Percentiles rank a stretch among this genome's conserved stretches.
Conservation (phyloP, 2,329 filamentous ascomycete genomes). For the Colletotrichum neosansevieriae region DNA sequence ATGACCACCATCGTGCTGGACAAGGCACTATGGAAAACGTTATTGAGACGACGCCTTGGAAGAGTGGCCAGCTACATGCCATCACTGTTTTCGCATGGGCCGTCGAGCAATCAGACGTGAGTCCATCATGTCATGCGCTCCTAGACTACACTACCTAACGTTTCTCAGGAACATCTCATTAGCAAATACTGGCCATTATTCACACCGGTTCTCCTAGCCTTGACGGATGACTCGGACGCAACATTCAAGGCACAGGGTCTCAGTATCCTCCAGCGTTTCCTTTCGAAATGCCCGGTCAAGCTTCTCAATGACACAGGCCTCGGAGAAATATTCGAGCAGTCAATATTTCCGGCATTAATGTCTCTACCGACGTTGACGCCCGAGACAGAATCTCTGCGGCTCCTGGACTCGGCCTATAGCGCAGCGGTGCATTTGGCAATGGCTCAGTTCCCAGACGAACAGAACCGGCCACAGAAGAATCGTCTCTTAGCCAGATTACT, state of each 20-base stretch:
- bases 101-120: constrained; percentile 63
- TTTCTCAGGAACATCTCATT: constrained; percentile 55
- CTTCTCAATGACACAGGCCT: constrained; percentile 74
- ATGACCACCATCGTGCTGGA: constrained; percentile 35
- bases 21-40: background rate
- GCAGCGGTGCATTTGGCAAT: constrained; percentile 71
- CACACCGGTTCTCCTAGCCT: constrained; percentile 75
- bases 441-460: constrained; percentile 48
- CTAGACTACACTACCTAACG: constrained; percentile 25
- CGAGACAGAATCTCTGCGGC: constrained; percentile 73
- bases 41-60: constrained; percentile 69
- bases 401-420: constrained; percentile 75
- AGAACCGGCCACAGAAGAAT: constrained; percentile 47
- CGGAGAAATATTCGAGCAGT: constrained; percentile 75
- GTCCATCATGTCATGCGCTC: constrained; percentile 40
- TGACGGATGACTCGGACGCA: constrained; percentile 73
- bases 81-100: constrained; percentile 69
- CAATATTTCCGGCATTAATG: constrained; percentile 77
- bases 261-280: constrained; percentile 63
- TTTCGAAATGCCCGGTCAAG: constrained; percentile 63
- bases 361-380: constrained; percentile 83
- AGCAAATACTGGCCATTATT: constrained; percentile 74
- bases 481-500: constrained; percentile 66
- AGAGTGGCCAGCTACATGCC: constrained; percentile 46
- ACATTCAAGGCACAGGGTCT: constrained; percentile 68